Conservation (phyloP, 1,284 basidiomycete species). For the Stygiomarasmius scandens region DNA sequence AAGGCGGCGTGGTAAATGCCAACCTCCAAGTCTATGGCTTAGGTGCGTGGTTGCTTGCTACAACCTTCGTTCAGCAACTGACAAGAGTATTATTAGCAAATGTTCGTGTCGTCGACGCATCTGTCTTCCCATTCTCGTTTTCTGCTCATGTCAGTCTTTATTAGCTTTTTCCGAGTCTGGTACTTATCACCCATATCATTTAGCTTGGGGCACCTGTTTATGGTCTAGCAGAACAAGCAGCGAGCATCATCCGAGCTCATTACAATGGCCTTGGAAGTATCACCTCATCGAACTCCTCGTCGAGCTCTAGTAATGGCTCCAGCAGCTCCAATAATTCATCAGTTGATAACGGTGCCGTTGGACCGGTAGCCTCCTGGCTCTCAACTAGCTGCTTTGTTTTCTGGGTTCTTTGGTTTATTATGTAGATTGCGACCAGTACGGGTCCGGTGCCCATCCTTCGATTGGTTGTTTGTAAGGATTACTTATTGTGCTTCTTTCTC, state of each 20-base stretch:
- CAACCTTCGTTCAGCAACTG: not conserved
- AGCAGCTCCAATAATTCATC: not conserved
- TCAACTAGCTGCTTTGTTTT: not conserved
- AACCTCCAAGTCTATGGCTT: conserved; percentile 63
- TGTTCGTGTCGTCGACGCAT: conserved; percentile 43
- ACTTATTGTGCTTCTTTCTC: not conserved
- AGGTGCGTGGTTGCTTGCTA: not conserved
- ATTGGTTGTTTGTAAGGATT: not conserved
- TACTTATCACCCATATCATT: conserved; percentile 7
- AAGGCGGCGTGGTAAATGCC: conserved; percentile 70
- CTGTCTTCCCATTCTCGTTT: conserved; percentile 47
- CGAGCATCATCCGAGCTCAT: conserved; percentile 57
- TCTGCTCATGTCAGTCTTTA: conserved; percentile 41
- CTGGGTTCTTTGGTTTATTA: not conserved
- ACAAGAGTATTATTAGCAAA: too few relatives aligned
- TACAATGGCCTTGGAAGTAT: conserved; percentile 32
- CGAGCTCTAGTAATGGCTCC: not conserved
- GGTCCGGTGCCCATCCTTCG: not conserved
- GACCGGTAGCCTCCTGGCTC: not conserved
- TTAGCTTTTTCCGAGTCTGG: not conserved
- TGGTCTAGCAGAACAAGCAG: conserved; percentile 71
- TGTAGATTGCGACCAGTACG: not conserved
- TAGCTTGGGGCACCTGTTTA: conserved; percentile 63
- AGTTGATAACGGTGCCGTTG: not conserved
- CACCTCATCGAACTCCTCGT: not conserved